phyloP scores from a whole-genome alignment of 2,329 filamentous ascomycete species.

The Zymoseptoria crescenta region DNA sequence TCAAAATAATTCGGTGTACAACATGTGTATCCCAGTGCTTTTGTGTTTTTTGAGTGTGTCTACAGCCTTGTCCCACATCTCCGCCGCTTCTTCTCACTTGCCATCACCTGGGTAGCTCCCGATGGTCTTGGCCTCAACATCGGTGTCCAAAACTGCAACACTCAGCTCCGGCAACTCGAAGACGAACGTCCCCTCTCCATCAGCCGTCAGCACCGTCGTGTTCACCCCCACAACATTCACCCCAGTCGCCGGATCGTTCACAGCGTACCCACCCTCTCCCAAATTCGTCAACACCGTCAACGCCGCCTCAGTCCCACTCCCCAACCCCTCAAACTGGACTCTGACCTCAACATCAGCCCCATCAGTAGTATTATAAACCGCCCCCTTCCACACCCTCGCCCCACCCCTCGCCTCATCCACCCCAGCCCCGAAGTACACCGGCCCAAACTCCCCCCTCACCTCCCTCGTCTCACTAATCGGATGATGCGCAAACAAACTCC shows the following conservation, averaged over 20 bases:
- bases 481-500: conserved; percentile 25
- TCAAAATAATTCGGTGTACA: too few species aligned
- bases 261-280: conserved; percentile 17
- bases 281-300: conserved; percentile 36
- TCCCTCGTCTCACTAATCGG: conserved; percentile 33
- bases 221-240: conserved; percentile 40
- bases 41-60: too few species aligned
- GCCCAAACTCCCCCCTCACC: conserved; percentile 25
- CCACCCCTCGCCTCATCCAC: conserved; percentile 23
- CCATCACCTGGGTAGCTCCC: not conserved
- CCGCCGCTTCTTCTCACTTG: too few species aligned
- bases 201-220: conserved; percentile 36
- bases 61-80: too few species aligned
- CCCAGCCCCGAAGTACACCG: conserved; percentile 39
- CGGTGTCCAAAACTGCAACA: conserved; percentile 47
- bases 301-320: conserved; percentile 25
- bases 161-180: conserved; percentile 49
- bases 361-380: conserved; percentile 41
- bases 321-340: conserved; percentile 29
- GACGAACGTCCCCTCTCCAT: conserved; percentile 41
- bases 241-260: conserved; percentile 33
- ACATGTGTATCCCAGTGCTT: too few species aligned
- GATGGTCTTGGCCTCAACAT: not conserved
- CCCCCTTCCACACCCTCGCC: conserved; percentile 35
- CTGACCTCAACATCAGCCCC: conserved; percentile 26